Conservation (phyloP, 371 early-diverging fungal genomes). For the Syncephalastrum racemosum region DNA sequence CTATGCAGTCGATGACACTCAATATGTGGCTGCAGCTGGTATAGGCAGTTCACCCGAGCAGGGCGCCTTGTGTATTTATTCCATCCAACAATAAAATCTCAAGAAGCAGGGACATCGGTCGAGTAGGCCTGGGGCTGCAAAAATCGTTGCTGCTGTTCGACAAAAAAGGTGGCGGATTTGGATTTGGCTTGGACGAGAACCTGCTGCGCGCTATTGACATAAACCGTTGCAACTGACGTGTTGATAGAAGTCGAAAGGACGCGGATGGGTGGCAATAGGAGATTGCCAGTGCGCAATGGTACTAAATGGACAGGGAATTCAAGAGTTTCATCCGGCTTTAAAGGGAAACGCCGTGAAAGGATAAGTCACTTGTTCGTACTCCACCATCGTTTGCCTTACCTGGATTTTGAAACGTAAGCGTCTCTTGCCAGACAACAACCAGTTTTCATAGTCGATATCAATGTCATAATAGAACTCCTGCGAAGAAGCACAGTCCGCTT, state of each 20-base stretch:
- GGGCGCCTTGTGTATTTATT: constrained; percentile 21
- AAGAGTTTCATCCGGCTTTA: constrained; percentile 51
- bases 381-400: constrained; percentile 29
- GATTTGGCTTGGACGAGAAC: constrained; percentile 64
- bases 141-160: constrained; percentile 64
- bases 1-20: constrained; percentile 1
- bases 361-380: neutral
- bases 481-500: constrained; percentile 17
- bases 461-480: constrained; percentile 65
- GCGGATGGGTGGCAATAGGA: constrained; percentile 57
- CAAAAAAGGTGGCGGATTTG: constrained; percentile 66
- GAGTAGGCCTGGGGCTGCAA: constrained; percentile 23
- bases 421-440: constrained; percentile 70
- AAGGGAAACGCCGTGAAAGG: constrained; percentile 8
- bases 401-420: constrained; percentile 59
- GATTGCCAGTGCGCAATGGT: constrained; percentile 67
- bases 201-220: constrained; percentile 65
- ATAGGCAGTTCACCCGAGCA: constrained; percentile 9
- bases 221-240: constrained; percentile 57
- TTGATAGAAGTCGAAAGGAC: constrained; percentile 51
- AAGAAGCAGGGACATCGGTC: neutral
- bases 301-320: constrained; percentile 60
- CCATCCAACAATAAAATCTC: constrained; percentile 6
- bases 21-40: constrained; percentile 17
- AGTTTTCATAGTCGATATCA: constrained; percentile 67